A percentile compares a stretch with the other conserved stretches of the same genome.
Conservation (phyloP, 1,284 basidiomycete species). For the Abortiporus biennis region DNA sequence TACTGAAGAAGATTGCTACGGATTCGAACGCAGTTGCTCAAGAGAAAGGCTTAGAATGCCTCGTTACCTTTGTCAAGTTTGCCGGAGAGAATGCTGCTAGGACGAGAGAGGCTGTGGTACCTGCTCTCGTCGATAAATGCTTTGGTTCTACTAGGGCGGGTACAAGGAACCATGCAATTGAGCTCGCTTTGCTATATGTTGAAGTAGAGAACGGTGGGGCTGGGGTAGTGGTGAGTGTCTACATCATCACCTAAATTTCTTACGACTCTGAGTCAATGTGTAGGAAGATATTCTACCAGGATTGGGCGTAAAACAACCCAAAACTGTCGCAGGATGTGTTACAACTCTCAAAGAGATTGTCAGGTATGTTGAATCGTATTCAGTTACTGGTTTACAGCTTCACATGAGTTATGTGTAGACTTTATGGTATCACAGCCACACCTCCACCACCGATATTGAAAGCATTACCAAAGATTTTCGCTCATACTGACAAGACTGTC, state of each 20-base stretch:
- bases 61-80: slow-evolving; percentile 83
- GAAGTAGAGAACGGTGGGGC: slow-evolving; percentile 91
- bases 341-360: slow-evolving; percentile 77
- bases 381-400: slow-evolving; percentile 3
- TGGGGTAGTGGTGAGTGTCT: slow-evolving; percentile 76
- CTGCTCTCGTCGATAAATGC: slow-evolving; percentile 93
- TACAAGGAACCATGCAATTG: slow-evolving; percentile 87
- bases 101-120: slow-evolving; percentile 78
- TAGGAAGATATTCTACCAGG: slow-evolving; percentile 84
- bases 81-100: slow-evolving; percentile 85
- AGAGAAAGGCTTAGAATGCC: slow-evolving; percentile 91
- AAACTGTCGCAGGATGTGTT: slow-evolving; percentile 83
- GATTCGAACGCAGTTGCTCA: slow-evolving; percentile 98
- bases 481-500: slow-evolving; percentile 94
- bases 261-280: slow-evolving; percentile 21
- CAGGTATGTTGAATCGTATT: slow-evolving; percentile 32
- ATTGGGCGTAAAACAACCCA: slow-evolving; percentile 90
- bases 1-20: slow-evolving; percentile 82
- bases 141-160: slow-evolving; percentile 88
- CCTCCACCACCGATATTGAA: slow-evolving; percentile 82
- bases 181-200: slow-evolving; percentile 85
- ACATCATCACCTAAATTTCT: slow-evolving; percentile 16
- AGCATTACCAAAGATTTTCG: slow-evolving; percentile 88
- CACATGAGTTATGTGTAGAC: slow-evolving; percentile 33
- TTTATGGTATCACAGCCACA: slow-evolving; percentile 78